phyloP scores from a whole-genome alignment of 129 eudicot species.

The Centaurea solstitialis region DNA sequence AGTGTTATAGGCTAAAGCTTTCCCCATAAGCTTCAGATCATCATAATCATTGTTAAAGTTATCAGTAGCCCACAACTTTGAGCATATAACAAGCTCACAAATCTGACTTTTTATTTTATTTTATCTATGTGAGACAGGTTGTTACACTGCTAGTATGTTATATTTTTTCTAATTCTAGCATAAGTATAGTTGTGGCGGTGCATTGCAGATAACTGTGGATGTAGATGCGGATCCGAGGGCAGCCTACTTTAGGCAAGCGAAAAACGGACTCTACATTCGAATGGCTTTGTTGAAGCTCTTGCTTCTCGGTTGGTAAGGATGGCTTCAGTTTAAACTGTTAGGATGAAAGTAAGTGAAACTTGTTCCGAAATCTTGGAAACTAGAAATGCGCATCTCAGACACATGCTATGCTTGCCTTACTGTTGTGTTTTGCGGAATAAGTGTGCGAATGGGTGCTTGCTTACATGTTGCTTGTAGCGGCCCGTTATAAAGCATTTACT shows the following conservation, averaged over 20 bases:
- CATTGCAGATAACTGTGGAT: slow-evolving; percentile 75
- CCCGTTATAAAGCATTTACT: neutral
- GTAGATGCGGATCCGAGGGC: slow-evolving; percentile 97
- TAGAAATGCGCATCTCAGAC: neutral
- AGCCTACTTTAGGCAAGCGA: slow-evolving; percentile 95
- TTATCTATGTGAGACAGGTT: neutral
- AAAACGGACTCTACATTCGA: slow-evolving; percentile 87
- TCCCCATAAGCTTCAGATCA: neutral
- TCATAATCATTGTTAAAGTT: neutral
- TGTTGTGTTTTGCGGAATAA: neutral
- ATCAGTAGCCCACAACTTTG: neutral
- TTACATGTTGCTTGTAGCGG: neutral
- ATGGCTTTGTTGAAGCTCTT: slow-evolving; percentile 92
- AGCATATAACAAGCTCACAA: neutral
- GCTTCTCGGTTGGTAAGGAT: slow-evolving; percentile 80
- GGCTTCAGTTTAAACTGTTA: neutral
- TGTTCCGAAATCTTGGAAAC: neutral
- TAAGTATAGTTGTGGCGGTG: neutral
- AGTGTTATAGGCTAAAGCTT: neutral
- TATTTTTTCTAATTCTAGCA: neutral
- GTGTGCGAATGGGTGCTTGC: neutral
- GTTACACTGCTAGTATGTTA: neutral
- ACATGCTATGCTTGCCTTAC: neutral
- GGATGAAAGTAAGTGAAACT: neutral
- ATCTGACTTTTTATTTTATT: neutral